Percentiles rank a stretch among this genome's conserved stretches.
Evolutionary conservation across 2,329 filamentous ascomycete species (phyloP).

Genomic region (Penicillium sp.): DNA sequence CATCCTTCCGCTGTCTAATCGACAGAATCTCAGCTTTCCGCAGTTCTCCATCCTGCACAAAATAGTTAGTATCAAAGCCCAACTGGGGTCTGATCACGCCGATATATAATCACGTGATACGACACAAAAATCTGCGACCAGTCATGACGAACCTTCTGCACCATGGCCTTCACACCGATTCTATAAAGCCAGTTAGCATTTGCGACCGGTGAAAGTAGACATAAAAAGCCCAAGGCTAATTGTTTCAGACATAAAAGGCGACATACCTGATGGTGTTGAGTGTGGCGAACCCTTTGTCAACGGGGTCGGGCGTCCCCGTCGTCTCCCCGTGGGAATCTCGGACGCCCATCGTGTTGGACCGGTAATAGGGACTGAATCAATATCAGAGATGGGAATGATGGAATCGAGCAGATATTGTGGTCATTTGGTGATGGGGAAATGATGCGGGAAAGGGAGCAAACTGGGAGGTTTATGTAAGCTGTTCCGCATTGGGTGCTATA

Average conservation of each 20-base stretch:
- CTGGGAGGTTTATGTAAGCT: slow-evolving; percentile 6
- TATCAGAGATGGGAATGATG: slow-evolving; percentile 8
- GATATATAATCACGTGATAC: slow-evolving; percentile 33
- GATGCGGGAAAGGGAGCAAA: slow-evolving; percentile 8
- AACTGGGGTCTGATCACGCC: no score
- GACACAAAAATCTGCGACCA: slow-evolving; percentile 17
- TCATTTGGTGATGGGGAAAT: slow-evolving; percentile 1
- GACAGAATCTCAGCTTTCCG: slow-evolving; percentile 96
- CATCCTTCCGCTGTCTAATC: slow-evolving; percentile 84
- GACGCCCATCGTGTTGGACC: slow-evolving; percentile 50
- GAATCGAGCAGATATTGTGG: neutral
- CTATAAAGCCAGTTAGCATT: slow-evolving; percentile 44
- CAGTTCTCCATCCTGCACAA: slow-evolving; percentile 67
- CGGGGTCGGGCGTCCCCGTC: slow-evolving; percentile 55
- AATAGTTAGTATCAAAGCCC: slow-evolving; percentile 9
- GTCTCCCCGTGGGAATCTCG: slow-evolving; percentile 55
- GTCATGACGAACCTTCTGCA: slow-evolving; percentile 61
- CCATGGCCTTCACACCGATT: slow-evolving; percentile 65
- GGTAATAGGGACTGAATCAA: neutral
- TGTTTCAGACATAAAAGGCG: slow-evolving; percentile 8
- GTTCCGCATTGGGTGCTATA: slow-evolving; percentile 3
- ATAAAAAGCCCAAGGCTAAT: neutral
- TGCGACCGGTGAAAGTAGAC: slow-evolving; percentile 35
- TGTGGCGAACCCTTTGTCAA: slow-evolving; percentile 79
- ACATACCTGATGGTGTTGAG: slow-evolving; percentile 75